Conservation (phyloP, 2,329 filamentous ascomycete genomes). For the Ciborinia camelliae region DNA sequence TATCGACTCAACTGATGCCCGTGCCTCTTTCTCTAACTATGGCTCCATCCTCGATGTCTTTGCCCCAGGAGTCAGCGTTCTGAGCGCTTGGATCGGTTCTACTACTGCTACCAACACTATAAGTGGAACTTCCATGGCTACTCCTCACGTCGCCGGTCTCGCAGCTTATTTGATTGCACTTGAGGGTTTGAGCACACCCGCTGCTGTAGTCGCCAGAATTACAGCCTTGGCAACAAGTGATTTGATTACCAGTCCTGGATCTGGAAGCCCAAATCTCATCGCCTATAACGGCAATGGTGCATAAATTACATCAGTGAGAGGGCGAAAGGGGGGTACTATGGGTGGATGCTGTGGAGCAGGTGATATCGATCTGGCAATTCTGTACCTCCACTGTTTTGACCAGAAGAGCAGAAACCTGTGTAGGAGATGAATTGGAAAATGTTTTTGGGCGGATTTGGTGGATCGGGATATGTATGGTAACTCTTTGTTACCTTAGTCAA, state of each 20-base stretch:
- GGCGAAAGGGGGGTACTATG: neutral
- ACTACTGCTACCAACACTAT: conserved; percentile 48
- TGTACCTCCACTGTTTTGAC: neutral
- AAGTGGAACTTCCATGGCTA: conserved; percentile 58
- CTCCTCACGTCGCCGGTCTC: conserved; percentile 64
- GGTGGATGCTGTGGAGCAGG: neutral
- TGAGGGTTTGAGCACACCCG: conserved; percentile 42
- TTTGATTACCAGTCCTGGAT: conserved; percentile 42
- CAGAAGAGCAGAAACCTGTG: neutral
- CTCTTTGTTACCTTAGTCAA: neutral
- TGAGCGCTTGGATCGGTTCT: conserved; percentile 47
- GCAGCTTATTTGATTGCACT: conserved; percentile 62
- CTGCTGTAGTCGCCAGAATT: conserved; percentile 41
- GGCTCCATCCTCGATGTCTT: conserved; percentile 50
- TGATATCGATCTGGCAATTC: conserved; percentile 1
- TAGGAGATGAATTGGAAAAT: neutral
- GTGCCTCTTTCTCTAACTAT: conserved; percentile 50
- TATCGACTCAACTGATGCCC: conserved; percentile 41
- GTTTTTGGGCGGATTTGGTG: neutral
- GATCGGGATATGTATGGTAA: neutral
- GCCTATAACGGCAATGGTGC: conserved; percentile 51
- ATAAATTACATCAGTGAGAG: conserved; percentile 22
- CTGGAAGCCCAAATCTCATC: conserved; percentile 48
- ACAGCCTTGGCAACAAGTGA: conserved; percentile 40
- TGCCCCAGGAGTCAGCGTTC: conserved; percentile 47